phyloP scores from a whole-genome alignment of 208 protist genomes.

The Crithidia brevicula region DNA sequence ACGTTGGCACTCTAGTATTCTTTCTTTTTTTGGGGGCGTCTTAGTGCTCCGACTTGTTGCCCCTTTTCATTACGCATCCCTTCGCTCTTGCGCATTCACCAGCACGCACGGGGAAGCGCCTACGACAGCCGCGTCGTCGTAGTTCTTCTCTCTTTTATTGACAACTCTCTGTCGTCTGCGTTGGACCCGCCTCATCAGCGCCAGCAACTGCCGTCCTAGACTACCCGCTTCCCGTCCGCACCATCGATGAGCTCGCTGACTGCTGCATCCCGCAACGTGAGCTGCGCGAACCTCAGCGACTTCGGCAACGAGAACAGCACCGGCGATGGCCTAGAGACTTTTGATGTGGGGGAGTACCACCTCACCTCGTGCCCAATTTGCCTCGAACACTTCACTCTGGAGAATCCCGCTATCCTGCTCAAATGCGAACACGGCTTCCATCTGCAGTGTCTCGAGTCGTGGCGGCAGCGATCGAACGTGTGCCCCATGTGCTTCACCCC shows the following conservation, averaged over 20 bases:
- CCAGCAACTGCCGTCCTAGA: no score
- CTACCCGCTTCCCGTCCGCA: slow-evolving; percentile 3
- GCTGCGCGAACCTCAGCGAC: slow-evolving; percentile 31
- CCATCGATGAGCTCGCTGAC: background rate
- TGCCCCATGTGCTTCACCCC: slow-evolving; percentile 69
- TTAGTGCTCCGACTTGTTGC: no score
- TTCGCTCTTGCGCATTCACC: no score
- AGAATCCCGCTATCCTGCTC: slow-evolving; percentile 83
- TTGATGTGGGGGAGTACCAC: slow-evolving; percentile 73
- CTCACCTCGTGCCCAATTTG: slow-evolving; percentile 80
- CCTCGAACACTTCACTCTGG: slow-evolving; percentile 76
- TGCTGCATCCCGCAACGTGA: slow-evolving; percentile 10
- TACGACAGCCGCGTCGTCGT: no score
- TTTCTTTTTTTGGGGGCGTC: no score
- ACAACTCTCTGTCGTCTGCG: no score
- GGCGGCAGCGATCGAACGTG: slow-evolving; percentile 65
- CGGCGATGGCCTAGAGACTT: slow-evolving; percentile 41
- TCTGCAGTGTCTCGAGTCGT: slow-evolving; percentile 81
- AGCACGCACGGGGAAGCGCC: no score
- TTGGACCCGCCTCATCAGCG: background rate
- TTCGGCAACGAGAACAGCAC: slow-evolving; percentile 19
- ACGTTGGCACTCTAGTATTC: no score
- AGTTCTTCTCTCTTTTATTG: no score
- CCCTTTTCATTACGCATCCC: no score
- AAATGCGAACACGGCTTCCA: slow-evolving; percentile 83